Evolutionary conservation across 805 yeast species (phyloP), one percentile per base, ranked within the genome.

Genomic region (Ascoidea rubescens): DNA sequence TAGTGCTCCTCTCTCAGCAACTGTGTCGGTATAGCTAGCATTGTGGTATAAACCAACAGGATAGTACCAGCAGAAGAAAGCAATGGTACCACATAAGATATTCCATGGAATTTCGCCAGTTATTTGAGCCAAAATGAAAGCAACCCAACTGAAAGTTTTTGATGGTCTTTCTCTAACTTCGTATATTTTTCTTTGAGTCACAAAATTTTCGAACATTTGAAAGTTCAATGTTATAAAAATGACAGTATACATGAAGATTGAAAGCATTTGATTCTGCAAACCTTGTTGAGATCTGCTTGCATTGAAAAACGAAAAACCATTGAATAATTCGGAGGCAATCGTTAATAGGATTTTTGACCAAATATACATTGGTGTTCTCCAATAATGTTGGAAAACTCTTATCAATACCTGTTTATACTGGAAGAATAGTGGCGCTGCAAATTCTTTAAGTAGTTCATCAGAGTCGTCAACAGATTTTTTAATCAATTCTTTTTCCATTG

Each of bases 241-340:
- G 58, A 78, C 72, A 46, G 78, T 62, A 60, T 80, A 75, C 87
- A 84, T 82, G 69, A 86, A 86, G 47, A 83, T 62, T 2, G 89
- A 72, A 59, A 84, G 78, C 88, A 85, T 80, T 69, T 84, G 93
- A 66, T 87, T 86, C 65, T 88, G 96, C 60, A 87, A 64, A 62
- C 87, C 82, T 67, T 79, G 91, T 48, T 75, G 61, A 2, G 87
- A 72, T 17, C 71, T 74, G 53, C 71, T 71, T 30, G 91, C 85
- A 55, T 80, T 81, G 71, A 77, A 86, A 66, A 83, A 82, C 4
- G 88, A 75, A 66, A 84, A 84, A 51, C 89, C 89, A 62, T 81
- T 80, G 69, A 84, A 83, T 43, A 84, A 59, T n/a, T 82, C 70
- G 48, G 85, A 67, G 48, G 74, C 64, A 17, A 75, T 62, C 28